Percentiles rank a stretch among this genome's conserved stretches.
phyloP scores from a whole-genome alignment of 805 yeast species.

The Metahyphopichia silvanorum region DNA sequence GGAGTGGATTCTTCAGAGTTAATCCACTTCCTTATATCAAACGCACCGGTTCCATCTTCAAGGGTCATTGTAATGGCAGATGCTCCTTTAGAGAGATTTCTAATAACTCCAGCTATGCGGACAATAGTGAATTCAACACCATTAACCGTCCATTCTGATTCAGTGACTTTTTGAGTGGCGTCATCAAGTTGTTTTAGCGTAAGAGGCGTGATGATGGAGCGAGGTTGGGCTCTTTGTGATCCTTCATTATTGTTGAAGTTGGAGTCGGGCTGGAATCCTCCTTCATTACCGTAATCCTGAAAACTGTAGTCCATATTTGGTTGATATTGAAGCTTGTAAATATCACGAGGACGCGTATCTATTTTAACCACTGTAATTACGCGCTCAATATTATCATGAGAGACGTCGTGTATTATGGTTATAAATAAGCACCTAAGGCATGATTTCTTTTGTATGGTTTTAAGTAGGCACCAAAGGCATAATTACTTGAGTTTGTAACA shows the following conservation, averaged over 20 bases:
- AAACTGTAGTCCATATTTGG: too few species aligned
- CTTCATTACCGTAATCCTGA: conserved; percentile 18
- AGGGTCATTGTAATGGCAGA: conserved; percentile 54
- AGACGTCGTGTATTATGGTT: too few species aligned
- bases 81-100: conserved; percentile 59
- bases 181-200: conserved; percentile 72
- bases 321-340: too few species aligned
- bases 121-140: conserved; percentile 63
- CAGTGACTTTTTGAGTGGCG: conserved; percentile 59
- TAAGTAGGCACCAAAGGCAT: too few species aligned
- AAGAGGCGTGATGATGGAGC: conserved; percentile 50
- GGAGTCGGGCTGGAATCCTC: conserved; percentile 19
- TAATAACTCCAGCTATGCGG: conserved; percentile 64
- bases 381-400: too few species aligned
- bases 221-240: conserved; percentile 21
- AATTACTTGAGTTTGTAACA: too few species aligned
- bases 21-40: conserved; percentile 64
- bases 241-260: conserved; percentile 11
- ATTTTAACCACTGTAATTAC: too few species aligned
- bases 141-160: conserved; percentile 60
- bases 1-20: conserved; percentile 26
- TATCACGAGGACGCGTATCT: too few species aligned
- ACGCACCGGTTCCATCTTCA: conserved; percentile 74
- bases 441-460: too few species aligned
- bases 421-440: too few species aligned